Percentiles rank a stretch among this genome's conserved stretches.
phyloP scores from a whole-genome alignment of 495 filamentous ascomycete genomes.

The Usnea hakonensis region DNA sequence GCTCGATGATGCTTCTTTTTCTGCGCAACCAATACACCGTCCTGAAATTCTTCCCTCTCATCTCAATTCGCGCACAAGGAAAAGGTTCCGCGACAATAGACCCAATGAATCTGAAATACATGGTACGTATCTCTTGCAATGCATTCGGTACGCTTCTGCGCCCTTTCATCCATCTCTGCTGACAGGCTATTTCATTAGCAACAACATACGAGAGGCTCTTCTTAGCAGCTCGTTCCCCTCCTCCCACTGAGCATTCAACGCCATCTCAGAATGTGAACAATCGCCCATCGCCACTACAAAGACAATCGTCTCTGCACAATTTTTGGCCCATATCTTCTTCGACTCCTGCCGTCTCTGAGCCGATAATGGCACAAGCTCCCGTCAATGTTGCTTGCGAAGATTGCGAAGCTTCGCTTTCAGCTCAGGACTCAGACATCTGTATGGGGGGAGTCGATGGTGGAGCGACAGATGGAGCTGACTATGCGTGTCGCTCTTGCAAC shows the following conservation, averaged over 20 bases:
- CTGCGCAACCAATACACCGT: neutral
- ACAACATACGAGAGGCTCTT: slow-evolving; percentile 36
- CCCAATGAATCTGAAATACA: slow-evolving; percentile 41
- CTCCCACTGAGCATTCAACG: slow-evolving; percentile 26
- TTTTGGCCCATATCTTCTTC: slow-evolving; percentile 18
- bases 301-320: slow-evolving; percentile 19
- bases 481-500: slow-evolving; percentile 18
- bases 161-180: neutral
- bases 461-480: slow-evolving; percentile 6
- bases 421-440: slow-evolving; percentile 7
- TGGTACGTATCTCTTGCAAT: slow-evolving; percentile 24
- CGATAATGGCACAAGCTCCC: neutral
- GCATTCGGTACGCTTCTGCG: neutral
- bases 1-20: slow-evolving; percentile 1
- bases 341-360: slow-evolving; percentile 6
- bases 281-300: neutral
- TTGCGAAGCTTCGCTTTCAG: slow-evolving; percentile 15
- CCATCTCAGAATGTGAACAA: slow-evolving; percentile 2
- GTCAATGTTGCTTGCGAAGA: slow-evolving; percentile 19
- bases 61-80: slow-evolving; percentile 44
- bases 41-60: slow-evolving; percentile 29
- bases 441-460: slow-evolving; percentile 14
- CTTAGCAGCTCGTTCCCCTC: slow-evolving; percentile 41
- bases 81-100: slow-evolving; percentile 44
- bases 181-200: slow-evolving; percentile 16